These are phyloP conservation scores for Achaetomiella virescens DNA, from an alignment of 495 filamentous ascomycete genomes.

Conservation along the genomic window DNA sequence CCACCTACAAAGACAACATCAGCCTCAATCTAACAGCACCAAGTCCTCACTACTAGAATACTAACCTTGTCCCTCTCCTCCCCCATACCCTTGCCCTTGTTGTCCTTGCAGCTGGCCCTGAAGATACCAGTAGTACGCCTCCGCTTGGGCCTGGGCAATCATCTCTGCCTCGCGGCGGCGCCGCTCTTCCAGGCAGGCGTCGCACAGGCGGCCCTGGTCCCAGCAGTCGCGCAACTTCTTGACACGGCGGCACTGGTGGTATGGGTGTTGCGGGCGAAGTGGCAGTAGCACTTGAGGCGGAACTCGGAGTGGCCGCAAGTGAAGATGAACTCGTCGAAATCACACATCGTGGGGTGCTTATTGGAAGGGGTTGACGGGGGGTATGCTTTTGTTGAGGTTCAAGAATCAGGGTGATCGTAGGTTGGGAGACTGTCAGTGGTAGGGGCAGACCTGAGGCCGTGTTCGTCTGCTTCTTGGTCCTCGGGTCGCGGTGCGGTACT, in stretches of 20 bases:
- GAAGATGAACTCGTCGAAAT: constrained; percentile 59
- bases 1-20: no score
- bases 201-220: constrained; percentile 44
- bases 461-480: no score
- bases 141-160: neutral
- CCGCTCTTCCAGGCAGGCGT: constrained; percentile 22
- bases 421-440: no score
- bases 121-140: neutral
- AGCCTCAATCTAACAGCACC: neutral
- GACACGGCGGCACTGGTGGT: constrained; percentile 56
- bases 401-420: no score
- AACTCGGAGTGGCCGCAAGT: constrained; percentile 50
- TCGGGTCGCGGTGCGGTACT: no score
- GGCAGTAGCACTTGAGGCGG: constrained; percentile 59
- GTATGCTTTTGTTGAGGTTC: neutral
- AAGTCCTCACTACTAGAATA: no score
- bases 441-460: no score
- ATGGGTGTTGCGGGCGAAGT: constrained; percentile 62
- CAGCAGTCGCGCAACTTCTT: constrained; percentile 53
- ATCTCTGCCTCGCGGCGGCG: constrained; percentile 4
- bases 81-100: neutral
- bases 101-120: neutral
- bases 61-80: no score
- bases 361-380: neutral
- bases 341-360: constrained; percentile 46